Base-by-base conservation (phyloP, 768 basidiomycete genomes). In the Fomitopsis pulvina region DNA sequence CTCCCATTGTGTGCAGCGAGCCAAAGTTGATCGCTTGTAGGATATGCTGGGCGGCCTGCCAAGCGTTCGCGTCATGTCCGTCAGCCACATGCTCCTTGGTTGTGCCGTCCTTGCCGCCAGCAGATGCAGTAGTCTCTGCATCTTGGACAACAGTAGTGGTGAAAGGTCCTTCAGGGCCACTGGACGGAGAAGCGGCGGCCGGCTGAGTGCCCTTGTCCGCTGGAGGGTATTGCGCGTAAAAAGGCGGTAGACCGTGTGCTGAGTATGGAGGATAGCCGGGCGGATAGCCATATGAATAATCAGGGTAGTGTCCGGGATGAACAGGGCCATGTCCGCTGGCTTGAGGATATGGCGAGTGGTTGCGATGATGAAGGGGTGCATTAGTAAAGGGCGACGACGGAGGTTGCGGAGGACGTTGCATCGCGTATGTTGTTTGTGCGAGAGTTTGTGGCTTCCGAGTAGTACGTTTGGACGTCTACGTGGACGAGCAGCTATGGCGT, bases 41-140 rank as follows among this genome's bases (percentile, higher is more conserved):
- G 41, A 88, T 88, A 53, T 78, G 83, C 58, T 87, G 83, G 7
- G 86, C 86, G 0, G 86, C 85, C 60, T 85, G 80, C 75, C 85
- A 87, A 11, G 83, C 82, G 51, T 85, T 81, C 52, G 70, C 72
- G 41, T 76, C 70, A 9, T 57, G 62, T 43, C 71, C 70, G 14
- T 69, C 67, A 26, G 53, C 50, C 4, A 26, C 30, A 20, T 50
- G 50, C 11, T 48, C 54, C 37, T 56, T 57, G 32, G 48, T 52
- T 40, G 49, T 48, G 9, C 28, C 38, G 3, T 51, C 46, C 38
- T 11, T 29, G 20, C n/a, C 25, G 16, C 22, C 21, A 16, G 34
- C 20, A 22, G 28, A 11, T 7, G 40, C 22, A 5, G 54, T 22
- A 14, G 45, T n/a, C n/a, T n/a, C n/a, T n/a, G 39, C 16, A 40